Conservation (phyloP, 2,329 filamentous ascomycete species). For the Aspergillus nomiae region DNA sequence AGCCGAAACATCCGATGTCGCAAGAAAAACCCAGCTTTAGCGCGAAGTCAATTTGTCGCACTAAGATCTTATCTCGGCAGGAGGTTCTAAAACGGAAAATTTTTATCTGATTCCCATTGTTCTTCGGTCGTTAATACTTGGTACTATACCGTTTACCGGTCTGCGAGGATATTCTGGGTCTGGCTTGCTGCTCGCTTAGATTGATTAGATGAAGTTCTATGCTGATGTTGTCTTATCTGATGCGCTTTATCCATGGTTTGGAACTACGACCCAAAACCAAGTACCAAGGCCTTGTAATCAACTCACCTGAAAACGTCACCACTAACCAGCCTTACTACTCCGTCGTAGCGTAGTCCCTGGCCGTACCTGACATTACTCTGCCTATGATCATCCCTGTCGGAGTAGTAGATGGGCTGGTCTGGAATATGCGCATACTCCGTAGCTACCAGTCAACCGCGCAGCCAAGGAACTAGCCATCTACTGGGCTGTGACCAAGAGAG, state of each 20-base stretch:
- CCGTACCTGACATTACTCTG: not conserved
- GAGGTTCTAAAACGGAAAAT: conserved; percentile 3
- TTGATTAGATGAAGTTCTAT: conserved; percentile 1
- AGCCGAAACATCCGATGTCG: conserved; percentile 25
- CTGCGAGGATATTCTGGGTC: not conserved
- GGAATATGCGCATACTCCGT: not conserved
- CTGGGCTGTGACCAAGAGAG: not conserved
- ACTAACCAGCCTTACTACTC: not conserved
- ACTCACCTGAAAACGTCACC: not conserved
- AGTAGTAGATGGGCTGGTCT: not conserved
- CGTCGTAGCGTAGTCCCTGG: not conserved
- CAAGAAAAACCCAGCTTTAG: conserved; percentile 10
- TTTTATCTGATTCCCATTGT: not conserved
- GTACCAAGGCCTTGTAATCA: not conserved
- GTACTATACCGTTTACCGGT: no score
- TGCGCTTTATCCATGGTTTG: not conserved
- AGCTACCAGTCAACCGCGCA: not conserved
- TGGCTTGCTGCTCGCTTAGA: conserved; percentile 1
- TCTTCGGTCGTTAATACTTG: not conserved
- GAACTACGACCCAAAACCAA: not conserved
- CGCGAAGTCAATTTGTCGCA: conserved; percentile 14
- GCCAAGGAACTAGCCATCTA: not conserved
- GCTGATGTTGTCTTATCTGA: not conserved
- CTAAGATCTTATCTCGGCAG: conserved; percentile 27
- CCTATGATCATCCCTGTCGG: not conserved